These are phyloP conservation scores for Sporothrix brunneoviolacea DNA, from an alignment of 2,329 filamentous ascomycete genomes.

Conservation along the genomic window DNA sequence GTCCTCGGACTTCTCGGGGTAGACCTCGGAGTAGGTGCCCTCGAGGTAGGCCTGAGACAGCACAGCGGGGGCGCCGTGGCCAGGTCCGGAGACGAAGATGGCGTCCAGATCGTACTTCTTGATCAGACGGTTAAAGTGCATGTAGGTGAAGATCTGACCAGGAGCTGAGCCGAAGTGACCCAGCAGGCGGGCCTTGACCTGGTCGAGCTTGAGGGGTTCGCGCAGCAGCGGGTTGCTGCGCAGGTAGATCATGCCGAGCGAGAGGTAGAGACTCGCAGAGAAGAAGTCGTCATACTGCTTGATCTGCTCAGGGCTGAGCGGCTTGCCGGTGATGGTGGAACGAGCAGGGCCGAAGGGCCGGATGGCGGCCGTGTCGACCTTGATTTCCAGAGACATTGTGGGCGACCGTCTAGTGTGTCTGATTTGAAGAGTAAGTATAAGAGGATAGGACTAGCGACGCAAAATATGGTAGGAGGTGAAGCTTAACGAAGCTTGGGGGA, in stretches of 20 bases:
- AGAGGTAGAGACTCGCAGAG: conserved; percentile 67
- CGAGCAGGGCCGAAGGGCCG: conserved; percentile 59
- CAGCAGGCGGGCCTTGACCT: conserved; percentile 66
- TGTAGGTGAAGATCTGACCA: conserved; percentile 75
- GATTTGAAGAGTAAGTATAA: neutral
- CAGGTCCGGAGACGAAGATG: conserved; percentile 69
- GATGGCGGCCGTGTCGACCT: conserved; percentile 46
- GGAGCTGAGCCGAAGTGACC: conserved; percentile 76
- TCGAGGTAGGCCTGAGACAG: conserved; percentile 72
- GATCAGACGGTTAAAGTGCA: conserved; percentile 76
- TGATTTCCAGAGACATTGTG: conserved; percentile 13
- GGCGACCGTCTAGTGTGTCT: neutral
- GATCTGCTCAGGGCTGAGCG: conserved; percentile 59
- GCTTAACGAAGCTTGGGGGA: no score
- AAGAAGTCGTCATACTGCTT: conserved; percentile 66
- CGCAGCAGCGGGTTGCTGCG: conserved; percentile 65
- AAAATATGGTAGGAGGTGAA: neutral
- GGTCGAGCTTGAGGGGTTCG: conserved; percentile 60
- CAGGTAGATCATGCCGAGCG: conserved; percentile 75
- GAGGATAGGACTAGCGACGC: neutral
- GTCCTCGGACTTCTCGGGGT: conserved; percentile 65
- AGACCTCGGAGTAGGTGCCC: conserved; percentile 70
- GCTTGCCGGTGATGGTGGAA: conserved; percentile 55
- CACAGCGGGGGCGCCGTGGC: conserved; percentile 70
- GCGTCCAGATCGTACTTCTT: conserved; percentile 70